A percentile compares a stretch with the other conserved stretches of the same genome.
phyloP scores from a whole-genome alignment of 768 basidiomycete genomes.

The Lactarius psammicola region DNA sequence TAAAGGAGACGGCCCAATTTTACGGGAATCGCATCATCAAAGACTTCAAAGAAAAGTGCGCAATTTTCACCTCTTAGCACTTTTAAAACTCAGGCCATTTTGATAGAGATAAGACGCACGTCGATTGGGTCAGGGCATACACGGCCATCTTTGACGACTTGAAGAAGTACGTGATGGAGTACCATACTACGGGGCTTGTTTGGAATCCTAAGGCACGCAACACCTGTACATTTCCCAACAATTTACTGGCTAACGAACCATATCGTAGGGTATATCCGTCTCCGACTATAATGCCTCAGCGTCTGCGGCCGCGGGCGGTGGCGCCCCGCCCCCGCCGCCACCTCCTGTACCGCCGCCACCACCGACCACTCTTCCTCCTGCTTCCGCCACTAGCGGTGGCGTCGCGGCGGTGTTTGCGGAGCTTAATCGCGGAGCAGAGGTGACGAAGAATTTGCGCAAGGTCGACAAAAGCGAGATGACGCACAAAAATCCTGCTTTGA shows the following conservation, averaged over 20 bases:
- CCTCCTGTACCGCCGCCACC: constrained; percentile 41
- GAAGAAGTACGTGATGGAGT: constrained; percentile 78
- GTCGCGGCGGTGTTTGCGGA: constrained; percentile 85
- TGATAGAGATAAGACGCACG: constrained; percentile 78
- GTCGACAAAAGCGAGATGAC: constrained; percentile 98
- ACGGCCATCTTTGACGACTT: constrained; percentile 69
- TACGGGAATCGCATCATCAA: constrained; percentile 89
- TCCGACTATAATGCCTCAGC: constrained; percentile 49
- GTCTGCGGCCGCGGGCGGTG: constrained; percentile 37
- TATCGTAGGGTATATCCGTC: constrained; percentile 52
- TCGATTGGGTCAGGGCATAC: constrained; percentile 84
- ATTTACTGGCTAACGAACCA: neutral
- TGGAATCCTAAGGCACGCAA: constrained; percentile 80
- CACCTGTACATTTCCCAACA: neutral
- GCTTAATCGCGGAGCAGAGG: constrained; percentile 83
- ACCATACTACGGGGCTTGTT: constrained; percentile 78
- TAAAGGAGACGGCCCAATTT: constrained; percentile 84
- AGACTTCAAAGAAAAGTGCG: constrained; percentile 90
- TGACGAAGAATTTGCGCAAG: constrained; percentile 89
- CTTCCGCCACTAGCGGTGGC: constrained; percentile 47
- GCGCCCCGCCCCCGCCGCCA: constrained; percentile 51
- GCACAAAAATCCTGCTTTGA: constrained; percentile 92
- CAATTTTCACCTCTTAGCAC: constrained; percentile 10
- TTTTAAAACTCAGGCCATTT: constrained; percentile 3
- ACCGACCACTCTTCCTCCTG: constrained; percentile 36